Evolutionary conservation across 768 basidiomycete species (phyloP).

Genomic region (Filobasidium floriforme): DNA sequence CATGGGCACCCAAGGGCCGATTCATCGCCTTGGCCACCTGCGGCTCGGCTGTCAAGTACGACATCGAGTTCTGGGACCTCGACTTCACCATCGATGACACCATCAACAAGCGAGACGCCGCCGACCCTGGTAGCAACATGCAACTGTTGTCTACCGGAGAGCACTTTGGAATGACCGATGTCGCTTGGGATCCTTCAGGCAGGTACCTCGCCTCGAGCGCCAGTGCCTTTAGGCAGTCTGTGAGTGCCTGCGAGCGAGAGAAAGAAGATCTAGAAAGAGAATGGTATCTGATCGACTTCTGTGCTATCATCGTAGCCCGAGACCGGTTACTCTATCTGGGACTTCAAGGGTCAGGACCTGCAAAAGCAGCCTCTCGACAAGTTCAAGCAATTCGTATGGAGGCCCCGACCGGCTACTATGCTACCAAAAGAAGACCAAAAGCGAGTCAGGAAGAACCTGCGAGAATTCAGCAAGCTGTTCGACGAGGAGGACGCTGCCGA

Average conservation of each 20-base stretch:
- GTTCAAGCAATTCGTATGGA: slow-evolving; percentile 99
- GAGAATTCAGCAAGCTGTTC: slow-evolving; percentile 81
- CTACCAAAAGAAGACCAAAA: slow-evolving; percentile 81
- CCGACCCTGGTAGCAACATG: slow-evolving; percentile 79
- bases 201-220: slow-evolving; percentile 87
- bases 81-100: slow-evolving; percentile 66
- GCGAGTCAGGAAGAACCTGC: slow-evolving; percentile 74
- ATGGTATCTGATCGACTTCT: background rate
- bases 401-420: slow-evolving; percentile 83
- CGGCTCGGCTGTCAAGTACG: slow-evolving; percentile 88
- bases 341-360: slow-evolving; percentile 95
- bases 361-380: slow-evolving; percentile 71
- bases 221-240: slow-evolving; percentile 89
- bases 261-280: background rate
- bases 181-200: slow-evolving; percentile 97
- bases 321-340: slow-evolving; percentile 93
- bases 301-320: slow-evolving; percentile 59
- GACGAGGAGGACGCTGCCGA: slow-evolving; percentile 96
- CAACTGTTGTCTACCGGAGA: slow-evolving; percentile 78
- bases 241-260: slow-evolving; percentile 46
- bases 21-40: slow-evolving; percentile 94
- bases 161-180: slow-evolving; percentile 94
- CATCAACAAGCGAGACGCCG: slow-evolving; percentile 45
- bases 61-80: slow-evolving; percentile 97
- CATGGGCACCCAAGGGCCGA: slow-evolving; percentile 93